Percentiles rank a stretch among this genome's conserved stretches.
These are phyloP conservation scores for Coniferiporia sulphurascens DNA, from an alignment of 1,284 basidiomycete genomes.

Conservation along the genomic window DNA sequence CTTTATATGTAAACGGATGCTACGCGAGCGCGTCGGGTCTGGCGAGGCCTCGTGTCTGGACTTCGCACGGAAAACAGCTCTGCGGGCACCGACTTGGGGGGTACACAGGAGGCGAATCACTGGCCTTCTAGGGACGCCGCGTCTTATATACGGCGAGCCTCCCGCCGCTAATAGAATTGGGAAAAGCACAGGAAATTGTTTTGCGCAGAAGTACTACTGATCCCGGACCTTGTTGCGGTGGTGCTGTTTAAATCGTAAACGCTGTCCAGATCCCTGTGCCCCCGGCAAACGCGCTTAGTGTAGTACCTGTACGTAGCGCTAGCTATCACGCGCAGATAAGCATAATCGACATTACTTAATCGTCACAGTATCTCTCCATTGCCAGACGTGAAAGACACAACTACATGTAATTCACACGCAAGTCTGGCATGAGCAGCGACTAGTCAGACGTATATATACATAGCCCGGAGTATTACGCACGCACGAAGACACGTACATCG, in stretches of 20 bases:
- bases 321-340: background rate
- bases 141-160: background rate
- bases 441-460: background rate
- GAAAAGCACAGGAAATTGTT: background rate
- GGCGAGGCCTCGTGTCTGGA: conserved; percentile 11
- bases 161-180: background rate
- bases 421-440: background rate
- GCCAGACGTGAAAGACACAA: background rate
- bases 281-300: background rate
- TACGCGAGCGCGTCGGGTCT: background rate
- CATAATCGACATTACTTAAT: background rate
- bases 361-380: background rate
- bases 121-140: background rate
- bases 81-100: background rate
- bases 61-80: background rate
- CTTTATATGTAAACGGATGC: conserved; percentile 16
- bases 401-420: background rate
- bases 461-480: background rate
- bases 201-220: background rate
- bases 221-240: background rate
- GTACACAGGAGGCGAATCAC: background rate
- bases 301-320: background rate
- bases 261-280: background rate
- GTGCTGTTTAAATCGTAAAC: background rate
- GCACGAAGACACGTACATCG: background rate